Conservation (phyloP, 257 asterid species). For the Solanum virginianum region DNA sequence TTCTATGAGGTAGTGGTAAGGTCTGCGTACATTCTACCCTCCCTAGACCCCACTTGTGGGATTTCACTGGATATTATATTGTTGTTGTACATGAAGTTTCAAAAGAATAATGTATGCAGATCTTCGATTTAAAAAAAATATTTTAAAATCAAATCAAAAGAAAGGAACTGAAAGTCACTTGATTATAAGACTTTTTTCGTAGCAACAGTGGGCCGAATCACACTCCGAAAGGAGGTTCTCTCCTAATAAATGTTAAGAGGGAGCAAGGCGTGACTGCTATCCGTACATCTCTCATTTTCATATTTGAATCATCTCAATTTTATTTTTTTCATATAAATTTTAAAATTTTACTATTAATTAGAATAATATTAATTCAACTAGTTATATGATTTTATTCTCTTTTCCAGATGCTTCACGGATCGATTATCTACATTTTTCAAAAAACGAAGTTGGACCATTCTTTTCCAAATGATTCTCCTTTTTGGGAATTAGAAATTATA, state of each 20-base stretch:
- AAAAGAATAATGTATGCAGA: no score
- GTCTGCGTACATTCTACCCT: no score
- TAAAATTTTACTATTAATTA: no score
- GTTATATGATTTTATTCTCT: neutral
- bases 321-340: neutral
- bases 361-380: neutral
- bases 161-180: neutral
- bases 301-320: neutral
- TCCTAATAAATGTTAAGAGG: no score
- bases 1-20: no score
- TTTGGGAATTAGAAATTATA: neutral
- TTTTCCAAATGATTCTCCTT: neutral
- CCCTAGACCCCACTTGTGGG: no score
- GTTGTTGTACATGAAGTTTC: no score
- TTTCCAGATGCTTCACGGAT: neutral
- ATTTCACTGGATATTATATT: no score
- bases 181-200: no score
- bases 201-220: no score
- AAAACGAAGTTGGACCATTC: neutral
- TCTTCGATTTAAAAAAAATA: neutral
- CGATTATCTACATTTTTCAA: neutral
- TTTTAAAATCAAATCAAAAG: neutral
- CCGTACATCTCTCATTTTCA: neutral
- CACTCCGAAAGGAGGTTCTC: no score
- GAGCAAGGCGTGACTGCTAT: no score